Conservation (phyloP, 31 red algal species). For the Odonthalia washingtoniensis region DNA sequence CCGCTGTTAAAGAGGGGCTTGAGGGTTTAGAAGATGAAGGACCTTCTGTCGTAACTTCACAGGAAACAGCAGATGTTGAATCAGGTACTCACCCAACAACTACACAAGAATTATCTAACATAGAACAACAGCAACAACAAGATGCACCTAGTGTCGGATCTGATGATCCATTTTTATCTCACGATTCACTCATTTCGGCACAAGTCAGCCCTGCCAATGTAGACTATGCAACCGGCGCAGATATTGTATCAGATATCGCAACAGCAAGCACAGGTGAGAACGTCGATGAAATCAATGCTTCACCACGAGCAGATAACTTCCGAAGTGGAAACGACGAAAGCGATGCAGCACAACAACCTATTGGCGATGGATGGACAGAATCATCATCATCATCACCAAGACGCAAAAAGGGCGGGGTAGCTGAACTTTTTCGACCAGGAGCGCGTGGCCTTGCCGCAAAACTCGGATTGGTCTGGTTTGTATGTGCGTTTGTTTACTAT, state of each 20-base stretch:
- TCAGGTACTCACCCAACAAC: background rate
- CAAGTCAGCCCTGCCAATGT: background rate
- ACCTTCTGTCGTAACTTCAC: background rate
- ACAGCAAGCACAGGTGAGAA: background rate
- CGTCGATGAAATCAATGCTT: background rate
- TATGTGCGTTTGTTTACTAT: slow-evolving; percentile 55
- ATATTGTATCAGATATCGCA: background rate
- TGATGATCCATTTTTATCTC: background rate
- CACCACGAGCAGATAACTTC: background rate
- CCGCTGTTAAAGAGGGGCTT: slow-evolving; percentile 9
- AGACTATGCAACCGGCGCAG: background rate
- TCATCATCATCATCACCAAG: background rate
- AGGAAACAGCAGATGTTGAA: slow-evolving; percentile 4
- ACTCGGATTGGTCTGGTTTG: slow-evolving; percentile 61
- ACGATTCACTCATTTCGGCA: background rate
- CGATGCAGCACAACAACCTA: background rate
- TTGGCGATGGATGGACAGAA: no score
- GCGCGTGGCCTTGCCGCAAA: slow-evolving; percentile 44
- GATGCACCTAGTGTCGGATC: no score
- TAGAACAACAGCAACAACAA: background rate
- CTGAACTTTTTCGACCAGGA: slow-evolving; percentile 40
- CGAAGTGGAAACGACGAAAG: background rate
- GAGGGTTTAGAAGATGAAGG: background rate
- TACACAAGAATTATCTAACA: background rate
- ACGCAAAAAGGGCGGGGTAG: slow-evolving; percentile 13